These are phyloP conservation scores for Excoecaria agallocha DNA, from an alignment of 345 rosid genomes.

Conservation along the genomic window DNA sequence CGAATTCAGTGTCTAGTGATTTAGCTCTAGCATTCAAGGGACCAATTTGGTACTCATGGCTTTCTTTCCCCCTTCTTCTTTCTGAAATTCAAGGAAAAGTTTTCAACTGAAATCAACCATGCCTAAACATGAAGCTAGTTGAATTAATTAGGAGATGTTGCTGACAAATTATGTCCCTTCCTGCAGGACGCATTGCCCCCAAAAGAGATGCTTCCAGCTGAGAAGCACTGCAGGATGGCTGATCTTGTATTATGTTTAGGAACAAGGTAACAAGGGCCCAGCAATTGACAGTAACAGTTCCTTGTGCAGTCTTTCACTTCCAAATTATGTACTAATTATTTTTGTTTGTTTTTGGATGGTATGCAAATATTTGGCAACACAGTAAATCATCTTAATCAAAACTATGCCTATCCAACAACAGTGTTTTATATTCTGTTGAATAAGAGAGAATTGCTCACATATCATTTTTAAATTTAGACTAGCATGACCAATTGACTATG, in stretches of 20 bases:
- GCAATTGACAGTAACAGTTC: neutral
- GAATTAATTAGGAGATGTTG: neutral
- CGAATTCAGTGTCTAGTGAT: neutral
- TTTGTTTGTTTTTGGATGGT: neutral
- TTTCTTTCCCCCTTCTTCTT: neutral
- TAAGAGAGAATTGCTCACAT: neutral
- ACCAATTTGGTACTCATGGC: neutral
- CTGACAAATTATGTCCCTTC: constrained; percentile 1
- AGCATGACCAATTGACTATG: neutral
- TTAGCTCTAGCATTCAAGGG: neutral
- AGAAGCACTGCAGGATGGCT: constrained; percentile 83
- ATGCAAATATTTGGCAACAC: neutral
- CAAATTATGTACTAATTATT: neutral
- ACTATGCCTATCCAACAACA: neutral
- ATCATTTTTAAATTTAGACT: neutral
- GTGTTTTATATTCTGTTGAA: neutral
- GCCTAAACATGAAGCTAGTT: neutral
- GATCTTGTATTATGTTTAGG: constrained; percentile 93
- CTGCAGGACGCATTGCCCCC: constrained; percentile 85
- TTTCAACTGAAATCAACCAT: neutral
- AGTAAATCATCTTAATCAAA: neutral
- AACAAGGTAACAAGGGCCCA: constrained; percentile 52
- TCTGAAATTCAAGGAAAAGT: neutral
- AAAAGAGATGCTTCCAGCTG: constrained; percentile 82
- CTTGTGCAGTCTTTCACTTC: neutral